A percentile compares a stretch with the other conserved stretches of the same genome.
phyloP scores from a whole-genome alignment of 257 asterid genomes.

The Thymus quinquecostatus region DNA sequence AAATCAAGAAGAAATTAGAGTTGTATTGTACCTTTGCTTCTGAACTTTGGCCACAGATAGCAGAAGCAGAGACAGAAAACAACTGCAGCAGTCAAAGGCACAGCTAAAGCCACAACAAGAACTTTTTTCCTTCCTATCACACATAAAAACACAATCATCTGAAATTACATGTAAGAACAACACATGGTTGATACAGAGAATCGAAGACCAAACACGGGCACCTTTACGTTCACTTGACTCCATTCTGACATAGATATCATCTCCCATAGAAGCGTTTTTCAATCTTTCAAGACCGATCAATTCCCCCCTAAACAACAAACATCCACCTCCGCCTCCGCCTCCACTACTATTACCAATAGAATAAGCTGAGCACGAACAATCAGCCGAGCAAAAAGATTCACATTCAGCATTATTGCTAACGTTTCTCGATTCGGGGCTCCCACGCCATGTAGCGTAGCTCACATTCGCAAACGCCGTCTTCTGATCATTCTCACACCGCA shows the following conservation, averaged over 20 bases:
- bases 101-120: slow-evolving; percentile 19
- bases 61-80: slow-evolving; percentile 24
- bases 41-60: slow-evolving; percentile 26
- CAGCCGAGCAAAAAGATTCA: slow-evolving; percentile 19
- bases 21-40: slow-evolving; percentile 24
- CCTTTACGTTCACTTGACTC: slow-evolving; percentile 5
- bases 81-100: slow-evolving; percentile 20
- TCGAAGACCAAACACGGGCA: neutral
- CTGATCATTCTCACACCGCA: slow-evolving; percentile 16
- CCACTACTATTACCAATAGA: neutral
- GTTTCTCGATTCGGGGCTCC: slow-evolving; percentile 29
- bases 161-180: neutral
- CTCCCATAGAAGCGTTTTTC: neutral
- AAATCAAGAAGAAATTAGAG: neutral
- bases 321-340: slow-evolving; percentile 22
- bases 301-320: slow-evolving; percentile 26
- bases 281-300: slow-evolving; percentile 29
- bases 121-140: slow-evolving; percentile 25
- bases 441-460: slow-evolving; percentile 26
- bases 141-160: neutral
- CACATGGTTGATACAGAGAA: neutral
- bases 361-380: slow-evolving; percentile 40
- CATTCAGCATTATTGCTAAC: slow-evolving; percentile 26
- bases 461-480: slow-evolving; percentile 12
- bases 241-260: slow-evolving; percentile 19